Percentiles rank a stretch among this genome's conserved stretches.
Evolutionary conservation across 1,284 basidiomycete species (phyloP).

Genomic region (Naganishia albida): DNA sequence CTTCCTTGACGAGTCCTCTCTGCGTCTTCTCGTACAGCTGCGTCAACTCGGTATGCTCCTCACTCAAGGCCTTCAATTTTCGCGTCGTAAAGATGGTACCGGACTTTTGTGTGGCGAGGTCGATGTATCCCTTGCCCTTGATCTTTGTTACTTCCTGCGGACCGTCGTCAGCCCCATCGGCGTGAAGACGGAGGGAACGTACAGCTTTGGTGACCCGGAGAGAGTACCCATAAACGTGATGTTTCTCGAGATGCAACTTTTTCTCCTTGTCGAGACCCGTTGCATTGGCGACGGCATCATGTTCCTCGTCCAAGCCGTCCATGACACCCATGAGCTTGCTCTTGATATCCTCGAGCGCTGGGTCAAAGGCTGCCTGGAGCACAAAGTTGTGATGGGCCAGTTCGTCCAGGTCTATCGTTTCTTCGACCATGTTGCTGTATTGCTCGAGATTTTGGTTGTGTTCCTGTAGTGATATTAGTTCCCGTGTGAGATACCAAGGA

Average conservation of each 20-base stretch:
- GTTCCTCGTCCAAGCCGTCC: conserved; percentile 83
- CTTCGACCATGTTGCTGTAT: conserved; percentile 91
- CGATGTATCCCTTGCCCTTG: conserved; percentile 71
- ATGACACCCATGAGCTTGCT: conserved; percentile 69
- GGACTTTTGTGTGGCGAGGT: conserved; percentile 81
- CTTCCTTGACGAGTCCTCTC: conserved; percentile 82
- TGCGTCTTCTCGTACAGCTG: conserved; percentile 75
- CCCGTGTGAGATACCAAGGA: background rate
- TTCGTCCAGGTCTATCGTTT: conserved; percentile 88
- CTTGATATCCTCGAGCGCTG: conserved; percentile 65
- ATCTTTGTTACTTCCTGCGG: conserved; percentile 77
- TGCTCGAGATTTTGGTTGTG: conserved; percentile 65
- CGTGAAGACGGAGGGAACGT: conserved; percentile 31
- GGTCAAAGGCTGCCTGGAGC: conserved; percentile 68
- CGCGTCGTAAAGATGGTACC: conserved; percentile 92
- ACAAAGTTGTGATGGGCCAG: conserved; percentile 82
- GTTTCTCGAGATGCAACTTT: conserved; percentile 95
- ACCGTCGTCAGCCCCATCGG: too few species aligned
- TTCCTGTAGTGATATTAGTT: background rate
- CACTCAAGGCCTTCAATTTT: conserved; percentile 69
- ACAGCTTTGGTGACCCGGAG: conserved; percentile 90
- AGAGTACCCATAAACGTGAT: conserved; percentile 85
- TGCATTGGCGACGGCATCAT: conserved; percentile 69
- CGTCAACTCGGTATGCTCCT: conserved; percentile 70
- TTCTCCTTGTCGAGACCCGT: conserved; percentile 87